Percentiles rank a stretch among this genome's conserved stretches.
phyloP scores from a whole-genome alignment of 2,329 filamentous ascomycete species.

The Epicoccum nigrum region DNA sequence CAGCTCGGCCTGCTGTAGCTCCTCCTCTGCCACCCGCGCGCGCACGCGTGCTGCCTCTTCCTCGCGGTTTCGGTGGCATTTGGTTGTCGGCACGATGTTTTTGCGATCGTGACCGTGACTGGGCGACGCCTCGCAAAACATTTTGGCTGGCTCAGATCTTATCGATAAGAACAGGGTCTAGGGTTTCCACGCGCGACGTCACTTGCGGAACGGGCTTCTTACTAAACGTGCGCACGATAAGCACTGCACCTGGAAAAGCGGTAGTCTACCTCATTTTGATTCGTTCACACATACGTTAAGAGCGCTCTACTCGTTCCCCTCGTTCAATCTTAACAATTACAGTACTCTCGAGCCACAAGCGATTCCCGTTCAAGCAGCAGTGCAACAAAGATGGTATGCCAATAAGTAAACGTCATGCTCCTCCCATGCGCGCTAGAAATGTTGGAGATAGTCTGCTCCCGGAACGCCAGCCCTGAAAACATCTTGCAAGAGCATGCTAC shows the following conservation, averaged over 20 bases:
- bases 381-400: constrained; percentile 42
- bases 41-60: constrained; percentile 29
- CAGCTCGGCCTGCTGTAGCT: constrained; percentile 18
- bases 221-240: too few relatives aligned
- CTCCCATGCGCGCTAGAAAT: constrained; percentile 51
- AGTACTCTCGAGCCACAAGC: constrained; percentile 24
- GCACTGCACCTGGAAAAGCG: background rate
- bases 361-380: constrained; percentile 12
- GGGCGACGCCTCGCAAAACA: constrained; percentile 20
- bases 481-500: constrained; percentile 28
- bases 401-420: constrained; percentile 42
- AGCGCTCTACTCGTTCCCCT: constrained; percentile 10
- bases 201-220: constrained; percentile 18
- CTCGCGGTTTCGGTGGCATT: constrained; percentile 45
- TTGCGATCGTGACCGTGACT: constrained; percentile 16
- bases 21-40: constrained; percentile 31
- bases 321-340: constrained; percentile 35
- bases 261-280: constrained; percentile 10
- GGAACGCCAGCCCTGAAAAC: constrained; percentile 38
- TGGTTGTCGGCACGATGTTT: constrained; percentile 6
- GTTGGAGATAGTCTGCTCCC: constrained; percentile 34
- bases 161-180: constrained; percentile 40
- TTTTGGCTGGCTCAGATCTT: constrained; percentile 25
- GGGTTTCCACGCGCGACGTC: constrained; percentile 25
- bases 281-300: constrained; percentile 8